These are phyloP conservation scores for Wickerhamomyces alni DNA, from an alignment of 805 yeast genomes.

Conservation along the genomic window DNA sequence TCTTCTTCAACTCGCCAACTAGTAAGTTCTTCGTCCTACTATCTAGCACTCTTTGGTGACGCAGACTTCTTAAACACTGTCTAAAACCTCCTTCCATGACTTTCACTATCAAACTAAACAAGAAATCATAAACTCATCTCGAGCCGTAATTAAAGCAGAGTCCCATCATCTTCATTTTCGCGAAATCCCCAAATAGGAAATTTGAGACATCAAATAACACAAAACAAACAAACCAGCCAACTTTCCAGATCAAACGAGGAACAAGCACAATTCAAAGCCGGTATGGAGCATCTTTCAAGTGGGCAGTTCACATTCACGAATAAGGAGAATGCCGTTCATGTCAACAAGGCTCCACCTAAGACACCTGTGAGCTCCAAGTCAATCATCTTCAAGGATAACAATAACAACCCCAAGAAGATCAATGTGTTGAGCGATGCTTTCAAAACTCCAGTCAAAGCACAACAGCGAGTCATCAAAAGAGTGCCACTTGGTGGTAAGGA, in stretches of 20 bases:
- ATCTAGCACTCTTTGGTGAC: slow-evolving; percentile 2
- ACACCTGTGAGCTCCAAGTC: slow-evolving; percentile 6
- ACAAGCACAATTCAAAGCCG: too few species aligned
- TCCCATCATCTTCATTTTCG: too few species aligned
- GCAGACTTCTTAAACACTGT: not conserved
- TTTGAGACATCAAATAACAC: too few species aligned
- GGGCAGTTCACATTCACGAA: slow-evolving; percentile 7
- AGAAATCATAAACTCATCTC: too few species aligned
- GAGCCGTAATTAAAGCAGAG: too few species aligned
- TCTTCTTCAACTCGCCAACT: slow-evolving; percentile 6
- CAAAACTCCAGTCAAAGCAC: slow-evolving; percentile 7
- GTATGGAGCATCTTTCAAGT: slow-evolving; percentile 9
- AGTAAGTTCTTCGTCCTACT: slow-evolving; percentile 1
- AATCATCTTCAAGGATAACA: slow-evolving; percentile 4
- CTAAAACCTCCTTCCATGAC: not conserved
- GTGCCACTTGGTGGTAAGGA: slow-evolving; percentile 24
- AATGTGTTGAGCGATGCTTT: slow-evolving; percentile 3
- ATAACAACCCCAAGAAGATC: not conserved
- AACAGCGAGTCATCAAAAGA: slow-evolving; percentile 9
- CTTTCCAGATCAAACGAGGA: too few species aligned
- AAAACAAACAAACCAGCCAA: too few species aligned
- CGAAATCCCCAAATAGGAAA: too few species aligned
- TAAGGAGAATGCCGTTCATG: slow-evolving; percentile 11
- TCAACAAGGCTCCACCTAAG: slow-evolving; percentile 1
- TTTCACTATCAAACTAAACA: too few species aligned